A percentile compares a stretch with the other conserved stretches of the same genome.
Conservation (phyloP, 2,329 filamentous ascomycete genomes). For the Aspergillus ibericus region DNA sequence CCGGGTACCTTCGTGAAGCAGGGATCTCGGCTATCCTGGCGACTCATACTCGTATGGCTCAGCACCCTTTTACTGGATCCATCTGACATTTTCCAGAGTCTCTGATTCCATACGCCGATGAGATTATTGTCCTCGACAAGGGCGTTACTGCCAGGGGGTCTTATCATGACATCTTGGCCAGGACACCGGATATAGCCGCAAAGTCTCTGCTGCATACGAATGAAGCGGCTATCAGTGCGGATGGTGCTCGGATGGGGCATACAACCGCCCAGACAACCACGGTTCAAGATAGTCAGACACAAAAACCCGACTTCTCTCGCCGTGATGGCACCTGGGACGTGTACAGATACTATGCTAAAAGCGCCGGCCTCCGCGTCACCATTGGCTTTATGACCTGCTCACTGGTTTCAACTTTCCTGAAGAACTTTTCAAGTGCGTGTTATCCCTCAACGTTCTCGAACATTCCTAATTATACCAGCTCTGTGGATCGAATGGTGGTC, state of each 20-base stretch:
- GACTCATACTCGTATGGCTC: neutral
- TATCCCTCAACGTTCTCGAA: too few relatives aligned
- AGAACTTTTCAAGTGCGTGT: neutral
- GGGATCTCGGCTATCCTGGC: neutral
- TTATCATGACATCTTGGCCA: neutral
- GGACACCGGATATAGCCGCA: neutral
- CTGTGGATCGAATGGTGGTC: slow-evolving; percentile 55
- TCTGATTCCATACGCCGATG: neutral
- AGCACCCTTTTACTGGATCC: too few relatives aligned
- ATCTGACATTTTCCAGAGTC: neutral
- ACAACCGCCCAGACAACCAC: neutral
- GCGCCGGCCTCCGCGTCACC: slow-evolving; percentile 3
- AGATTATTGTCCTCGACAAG: neutral
- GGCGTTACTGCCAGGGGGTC: neutral
- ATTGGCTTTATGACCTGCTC: neutral
- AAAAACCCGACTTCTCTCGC: neutral
- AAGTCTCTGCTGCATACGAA: neutral
- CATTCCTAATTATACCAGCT: neutral
- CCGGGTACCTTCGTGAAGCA: neutral
- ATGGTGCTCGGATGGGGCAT: neutral
- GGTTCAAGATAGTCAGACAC: neutral
- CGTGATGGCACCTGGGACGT: slow-evolving; percentile 14
- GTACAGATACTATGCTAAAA: slow-evolving; percentile 12
- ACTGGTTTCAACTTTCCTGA: neutral
- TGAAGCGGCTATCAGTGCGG: neutral